Percentiles rank a stretch among this genome's conserved stretches.
phyloP scores from a whole-genome alignment of 1,284 basidiomycete genomes.

The Omphalotus olearius region DNA sequence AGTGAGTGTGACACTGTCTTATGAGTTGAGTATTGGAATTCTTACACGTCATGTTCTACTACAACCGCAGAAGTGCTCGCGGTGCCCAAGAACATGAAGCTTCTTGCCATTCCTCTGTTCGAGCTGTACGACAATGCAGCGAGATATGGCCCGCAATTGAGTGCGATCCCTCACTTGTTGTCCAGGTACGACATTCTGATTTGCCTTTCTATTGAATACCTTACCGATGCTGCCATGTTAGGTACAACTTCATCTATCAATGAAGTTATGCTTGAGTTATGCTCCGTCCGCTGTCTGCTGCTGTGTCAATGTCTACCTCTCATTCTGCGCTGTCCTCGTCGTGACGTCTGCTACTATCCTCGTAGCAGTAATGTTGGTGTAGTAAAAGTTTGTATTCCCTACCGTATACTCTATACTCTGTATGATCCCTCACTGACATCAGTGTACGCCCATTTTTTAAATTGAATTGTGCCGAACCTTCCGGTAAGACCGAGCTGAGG shows the following conservation, averaged over 20 bases:
- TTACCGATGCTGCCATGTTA: slow-evolving; percentile 17
- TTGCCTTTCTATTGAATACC: not conserved
- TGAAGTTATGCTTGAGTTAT: slow-evolving; percentile 22
- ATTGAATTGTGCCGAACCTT: too few relatives aligned
- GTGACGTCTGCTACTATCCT: too few relatives aligned
- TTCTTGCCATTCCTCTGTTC: slow-evolving; percentile 92
- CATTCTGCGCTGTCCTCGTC: too few relatives aligned
- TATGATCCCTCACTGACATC: too few relatives aligned
- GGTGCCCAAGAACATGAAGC: slow-evolving; percentile 98
- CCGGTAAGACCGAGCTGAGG: too few relatives aligned
- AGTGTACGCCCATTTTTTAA: too few relatives aligned
- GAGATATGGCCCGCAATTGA: slow-evolving; percentile 87
- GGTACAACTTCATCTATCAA: slow-evolving; percentile 72
- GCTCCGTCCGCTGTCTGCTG: not conserved
- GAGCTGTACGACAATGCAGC: slow-evolving; percentile 98
- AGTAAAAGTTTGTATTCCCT: too few relatives aligned
- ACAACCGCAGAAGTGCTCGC: slow-evolving; percentile 78
- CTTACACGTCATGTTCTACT: not conserved
- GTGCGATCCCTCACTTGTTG: slow-evolving; percentile 90
- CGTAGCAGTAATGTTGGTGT: too few relatives aligned
- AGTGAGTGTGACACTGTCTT: slow-evolving; percentile 51
- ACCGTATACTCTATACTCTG: too few relatives aligned
- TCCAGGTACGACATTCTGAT: slow-evolving; percentile 59
- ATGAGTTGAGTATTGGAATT: too few relatives aligned
- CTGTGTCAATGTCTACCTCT: too few relatives aligned